Evolutionary conservation across 1,139 yeast genomes (phyloP), one percentile per base, ranked within the genome.

Genomic region (Lodderomyces beijingensis): DNA sequence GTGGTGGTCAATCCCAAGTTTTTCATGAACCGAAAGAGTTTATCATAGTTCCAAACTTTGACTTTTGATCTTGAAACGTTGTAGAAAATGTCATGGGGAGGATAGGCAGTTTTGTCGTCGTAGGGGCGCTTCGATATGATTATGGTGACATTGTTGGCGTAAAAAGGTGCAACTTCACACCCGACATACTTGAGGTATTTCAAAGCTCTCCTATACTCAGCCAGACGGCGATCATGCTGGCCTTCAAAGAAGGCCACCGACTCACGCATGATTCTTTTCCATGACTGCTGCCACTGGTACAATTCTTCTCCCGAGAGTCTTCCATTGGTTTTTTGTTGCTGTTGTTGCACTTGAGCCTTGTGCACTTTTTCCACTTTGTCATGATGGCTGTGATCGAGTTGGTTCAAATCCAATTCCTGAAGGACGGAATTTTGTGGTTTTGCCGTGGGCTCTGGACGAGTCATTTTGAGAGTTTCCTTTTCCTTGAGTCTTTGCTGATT

Each of bases 21-120:
- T 40, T 74, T 74, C 51, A 89, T 65, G 51, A 91, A 88, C 31
- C 96, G 65, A 47, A 79, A 73, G 6, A 89, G 87, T 55, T 89
- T 89, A 37, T 86, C 95, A 48, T 77, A 80, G 31, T 82, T 78
- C 96, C 97, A 89, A 12, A 89, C 83, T 53, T 87, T 87, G 53
- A 85, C 73, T 40, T 73, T 74, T 39, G 70, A 70, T 38, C 63
- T 64, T 20, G 66, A 59, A 3, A 89, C 94, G 44, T 78, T 74
- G 35, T 74, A 66, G 44, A 86, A 73, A 16, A 86, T 76, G 53
- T 84, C 94, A 32, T 76, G 74, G 4, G 73, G 59, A 12, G 65
- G 57, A 40, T 67, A 67, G 3, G 44, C 42, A 16, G 36, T 35
- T 8, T 36, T 34, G 4, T 51, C 39, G 31, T 47, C 51, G 33